Evolutionary conservation across 2,329 filamentous ascomycete species (phyloP).

Genomic region (Ophiocordyceps camponoti-leonardi): DNA sequence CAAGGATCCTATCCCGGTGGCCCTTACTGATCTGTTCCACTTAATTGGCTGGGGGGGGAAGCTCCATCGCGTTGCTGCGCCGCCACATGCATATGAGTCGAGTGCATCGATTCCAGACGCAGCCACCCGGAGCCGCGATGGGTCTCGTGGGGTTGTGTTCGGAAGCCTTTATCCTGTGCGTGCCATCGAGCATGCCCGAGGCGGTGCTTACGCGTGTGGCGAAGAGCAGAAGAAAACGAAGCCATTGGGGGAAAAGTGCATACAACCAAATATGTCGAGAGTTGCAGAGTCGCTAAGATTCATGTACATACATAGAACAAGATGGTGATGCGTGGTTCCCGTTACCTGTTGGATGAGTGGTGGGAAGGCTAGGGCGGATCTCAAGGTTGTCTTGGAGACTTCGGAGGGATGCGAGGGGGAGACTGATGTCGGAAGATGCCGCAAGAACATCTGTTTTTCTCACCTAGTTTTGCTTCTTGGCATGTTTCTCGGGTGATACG

Average conservation of each 20-base stretch:
- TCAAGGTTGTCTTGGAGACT: neutral
- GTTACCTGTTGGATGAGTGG: neutral
- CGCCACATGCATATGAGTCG: neutral
- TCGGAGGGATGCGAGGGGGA: neutral
- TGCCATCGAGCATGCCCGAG: neutral
- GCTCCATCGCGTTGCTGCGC: neutral
- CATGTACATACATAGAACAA: conserved; percentile 15
- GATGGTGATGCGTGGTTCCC: conserved; percentile 1
- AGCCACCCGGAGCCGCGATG: neutral
- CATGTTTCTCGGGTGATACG: conserved; percentile 6
- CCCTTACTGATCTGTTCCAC: conserved; percentile 3
- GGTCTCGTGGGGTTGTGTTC: neutral
- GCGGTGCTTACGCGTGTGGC: neutral
- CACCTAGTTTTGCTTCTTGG: conserved; percentile 20
- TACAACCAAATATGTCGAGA: neutral
- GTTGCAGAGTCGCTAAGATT: conserved; percentile 7
- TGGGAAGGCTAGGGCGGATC: neutral
- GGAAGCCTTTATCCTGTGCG: neutral
- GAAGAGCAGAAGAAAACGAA: neutral
- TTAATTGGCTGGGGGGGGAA: neutral
- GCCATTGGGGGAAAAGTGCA: neutral
- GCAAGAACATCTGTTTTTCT: conserved; percentile 1
- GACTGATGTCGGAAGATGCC: neutral
- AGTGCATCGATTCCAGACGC: neutral
- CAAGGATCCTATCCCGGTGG: conserved; percentile 7